These are phyloP conservation scores for Anthracocystis panici-leucophaei DNA, from an alignment of 1,284 basidiomycete species.

Conservation along the genomic window DNA sequence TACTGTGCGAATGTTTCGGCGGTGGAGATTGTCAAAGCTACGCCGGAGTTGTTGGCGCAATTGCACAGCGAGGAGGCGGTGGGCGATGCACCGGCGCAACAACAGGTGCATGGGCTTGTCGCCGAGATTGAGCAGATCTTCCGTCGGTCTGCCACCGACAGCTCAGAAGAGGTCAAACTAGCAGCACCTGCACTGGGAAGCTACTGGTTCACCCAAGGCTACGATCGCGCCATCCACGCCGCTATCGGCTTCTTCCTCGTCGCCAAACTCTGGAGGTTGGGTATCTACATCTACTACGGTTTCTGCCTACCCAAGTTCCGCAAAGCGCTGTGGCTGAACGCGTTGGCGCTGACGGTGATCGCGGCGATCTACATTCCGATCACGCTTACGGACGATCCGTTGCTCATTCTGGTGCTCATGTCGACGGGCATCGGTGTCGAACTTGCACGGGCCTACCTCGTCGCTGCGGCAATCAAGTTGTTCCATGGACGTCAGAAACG, in stretches of 20 bases:
- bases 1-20: conserved; percentile 65
- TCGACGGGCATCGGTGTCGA: conserved; percentile 57
- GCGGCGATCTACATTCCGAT: conserved; percentile 62
- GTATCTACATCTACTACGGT: conserved; percentile 61
- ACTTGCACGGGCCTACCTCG: conserved; percentile 47
- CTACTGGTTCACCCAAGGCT: conserved; percentile 61
- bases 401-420: conserved; percentile 48
- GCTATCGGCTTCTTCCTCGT: conserved; percentile 65
- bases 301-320: conserved; percentile 62
- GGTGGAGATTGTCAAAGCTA: conserved; percentile 45
- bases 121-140: conserved; percentile 29
- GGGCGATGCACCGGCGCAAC: conserved; percentile 23
- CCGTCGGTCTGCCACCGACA: conserved; percentile 7
- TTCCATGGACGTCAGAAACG: conserved; percentile 51
- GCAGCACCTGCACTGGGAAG: conserved; percentile 31
- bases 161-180: conserved; percentile 6
- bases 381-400: conserved; percentile 34
- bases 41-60: conserved; percentile 33
- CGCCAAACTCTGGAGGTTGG: conserved; percentile 55
- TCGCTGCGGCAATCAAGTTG: conserved; percentile 47
- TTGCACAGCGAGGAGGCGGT: conserved; percentile 12
- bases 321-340: conserved; percentile 59
- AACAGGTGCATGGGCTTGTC: conserved; percentile 8
- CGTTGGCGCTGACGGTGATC: conserved; percentile 43
- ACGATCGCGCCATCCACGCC: conserved; percentile 44